Base-by-base conservation (phyloP, 768 basidiomycete species). In the Boletus pseudo-olivaceus region DNA sequence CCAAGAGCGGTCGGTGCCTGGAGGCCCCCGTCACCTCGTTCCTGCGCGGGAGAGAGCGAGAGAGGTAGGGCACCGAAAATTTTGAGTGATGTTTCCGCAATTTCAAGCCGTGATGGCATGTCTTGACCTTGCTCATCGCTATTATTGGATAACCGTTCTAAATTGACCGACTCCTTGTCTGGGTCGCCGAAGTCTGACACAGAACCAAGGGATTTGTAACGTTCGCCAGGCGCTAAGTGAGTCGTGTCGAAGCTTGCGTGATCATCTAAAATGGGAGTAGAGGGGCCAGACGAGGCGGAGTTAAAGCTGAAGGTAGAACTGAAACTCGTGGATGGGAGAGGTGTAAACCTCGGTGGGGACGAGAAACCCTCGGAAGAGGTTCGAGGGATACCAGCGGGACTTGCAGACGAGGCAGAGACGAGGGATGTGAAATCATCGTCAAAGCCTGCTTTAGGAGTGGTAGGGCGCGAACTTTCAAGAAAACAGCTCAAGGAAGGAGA, bases 371-470 rank as follows among this genome's bases (percentile, higher is more conserved):
- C 43, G 30, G 41, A 45, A 53, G 56, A 47, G 7, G 12, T 4
- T 4, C 4, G 51, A 19, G 54, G 38, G 26, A 47, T 14, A 26
- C 19, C 43, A 12, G 47, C 32, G 2, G 58, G 46, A 30, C 37
- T 57, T 29, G 63, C 53, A 43, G 74, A 80, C 26, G 63, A 54
- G n/a, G 85, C 86, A 32, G 85, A 84, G 17, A 90, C 78, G 57
- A 89, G 89, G 29, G 81, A 83, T 2, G 83, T 78, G 63, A 93
- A 93, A 67, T 93, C 87, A 62, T 93, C 90, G 50, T 92, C 90
- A 60, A 93, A 82, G 15, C 78, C 76, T n/a, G 57, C 42, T 42
- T 50, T 53, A 23, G 65, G 82, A 4, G 76, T 76, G 47, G 67
- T 61, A 20, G 65, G 62, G 9, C 59, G 58, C 37, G 61, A 65